phyloP scores from a whole-genome alignment of 495 filamentous ascomycete genomes.

The Xylaria intraflava region DNA sequence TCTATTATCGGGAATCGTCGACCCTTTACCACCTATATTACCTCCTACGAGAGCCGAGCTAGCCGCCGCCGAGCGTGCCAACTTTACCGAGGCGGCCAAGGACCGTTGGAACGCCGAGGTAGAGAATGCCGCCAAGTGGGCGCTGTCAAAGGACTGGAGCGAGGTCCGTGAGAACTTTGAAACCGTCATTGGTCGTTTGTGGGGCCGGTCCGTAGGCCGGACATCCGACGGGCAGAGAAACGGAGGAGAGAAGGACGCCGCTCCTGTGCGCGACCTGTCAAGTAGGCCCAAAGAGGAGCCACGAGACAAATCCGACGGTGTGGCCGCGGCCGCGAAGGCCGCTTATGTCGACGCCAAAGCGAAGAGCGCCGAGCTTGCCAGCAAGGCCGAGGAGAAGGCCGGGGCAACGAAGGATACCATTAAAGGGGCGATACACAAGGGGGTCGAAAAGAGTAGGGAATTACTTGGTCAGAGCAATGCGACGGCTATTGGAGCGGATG shows the following conservation, averaged over 20 bases:
- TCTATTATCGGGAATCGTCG: slow-evolving; percentile 49
- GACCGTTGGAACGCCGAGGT: slow-evolving; percentile 76
- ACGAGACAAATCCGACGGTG: slow-evolving; percentile 12
- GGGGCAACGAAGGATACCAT: slow-evolving; percentile 27
- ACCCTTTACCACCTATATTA: slow-evolving; percentile 39
- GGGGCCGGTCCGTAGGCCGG: slow-evolving; percentile 20
- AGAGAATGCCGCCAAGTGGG: slow-evolving; percentile 58
- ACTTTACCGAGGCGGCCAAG: slow-evolving; percentile 60
- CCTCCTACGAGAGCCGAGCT: slow-evolving; percentile 38
- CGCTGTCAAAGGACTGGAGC: slow-evolving; percentile 57
- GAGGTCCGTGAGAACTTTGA: slow-evolving; percentile 51
- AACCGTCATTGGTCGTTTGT: slow-evolving; percentile 28
- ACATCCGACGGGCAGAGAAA: slow-evolving; percentile 11
- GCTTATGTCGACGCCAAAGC: slow-evolving; percentile 29
- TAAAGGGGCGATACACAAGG: slow-evolving; percentile 24
- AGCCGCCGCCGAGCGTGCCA: slow-evolving; percentile 37
- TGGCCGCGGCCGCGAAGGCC: slow-evolving; percentile 24
- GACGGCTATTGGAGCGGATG: slow-evolving; percentile 16
- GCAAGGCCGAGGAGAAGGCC: slow-evolving; percentile 11
- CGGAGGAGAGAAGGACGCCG: slow-evolving; percentile 6
- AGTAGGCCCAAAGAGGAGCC: slow-evolving; percentile 22
- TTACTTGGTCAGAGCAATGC: slow-evolving; percentile 23
- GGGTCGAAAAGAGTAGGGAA: slow-evolving; percentile 29
- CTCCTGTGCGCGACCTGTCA: slow-evolving; percentile 15
- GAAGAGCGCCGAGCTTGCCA: slow-evolving; percentile 9